A percentile compares a stretch with the other conserved stretches of the same genome.
Evolutionary conservation across 352 stramenopile species (phyloP).

Genomic region (Pythium brachiatum): DNA sequence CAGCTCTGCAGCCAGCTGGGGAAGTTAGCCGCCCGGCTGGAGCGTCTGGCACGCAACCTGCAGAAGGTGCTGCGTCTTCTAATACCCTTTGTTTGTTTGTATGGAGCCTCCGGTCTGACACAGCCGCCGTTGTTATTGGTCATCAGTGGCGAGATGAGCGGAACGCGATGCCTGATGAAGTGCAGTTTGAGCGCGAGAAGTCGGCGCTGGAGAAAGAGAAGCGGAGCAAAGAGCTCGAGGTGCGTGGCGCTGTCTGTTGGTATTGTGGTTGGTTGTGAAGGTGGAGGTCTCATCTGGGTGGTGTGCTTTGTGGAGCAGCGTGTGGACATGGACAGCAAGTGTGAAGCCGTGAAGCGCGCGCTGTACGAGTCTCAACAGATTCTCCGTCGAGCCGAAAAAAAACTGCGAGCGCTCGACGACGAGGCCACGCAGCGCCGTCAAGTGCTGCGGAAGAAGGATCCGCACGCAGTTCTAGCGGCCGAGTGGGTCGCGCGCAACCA

Average conservation of each 20-base stretch:
- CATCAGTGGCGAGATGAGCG: slow-evolving; percentile 61
- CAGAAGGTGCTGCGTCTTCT: too few species aligned
- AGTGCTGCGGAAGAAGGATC: slow-evolving; percentile 54
- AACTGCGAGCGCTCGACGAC: slow-evolving; percentile 68
- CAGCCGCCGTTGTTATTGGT: neutral
- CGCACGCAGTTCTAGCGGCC: slow-evolving; percentile 66
- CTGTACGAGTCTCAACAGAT: slow-evolving; percentile 49
- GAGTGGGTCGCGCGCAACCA: slow-evolving; percentile 80
- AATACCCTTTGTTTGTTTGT: too few species aligned
- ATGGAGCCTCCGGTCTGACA: too few species aligned
- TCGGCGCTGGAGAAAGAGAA: slow-evolving; percentile 61
- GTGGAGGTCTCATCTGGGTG: neutral
- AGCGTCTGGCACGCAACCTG: too few species aligned
- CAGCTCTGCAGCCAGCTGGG: too few species aligned
- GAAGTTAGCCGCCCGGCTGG: too few species aligned
- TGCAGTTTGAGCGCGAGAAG: slow-evolving; percentile 52
- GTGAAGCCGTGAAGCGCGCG: slow-evolving; percentile 51
- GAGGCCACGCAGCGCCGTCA: slow-evolving; percentile 69
- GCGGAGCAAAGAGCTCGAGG: slow-evolving; percentile 68
- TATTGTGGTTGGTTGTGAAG: too few species aligned
- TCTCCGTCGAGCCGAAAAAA: slow-evolving; percentile 45
- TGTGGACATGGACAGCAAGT: slow-evolving; percentile 59
- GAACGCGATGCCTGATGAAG: slow-evolving; percentile 45
- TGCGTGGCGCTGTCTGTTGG: too few species aligned
- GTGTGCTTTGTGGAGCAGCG: neutral